Evolutionary conservation across 2,329 filamentous ascomycete genomes (phyloP).

Genomic region (Fusarium praegraminearum): DNA sequence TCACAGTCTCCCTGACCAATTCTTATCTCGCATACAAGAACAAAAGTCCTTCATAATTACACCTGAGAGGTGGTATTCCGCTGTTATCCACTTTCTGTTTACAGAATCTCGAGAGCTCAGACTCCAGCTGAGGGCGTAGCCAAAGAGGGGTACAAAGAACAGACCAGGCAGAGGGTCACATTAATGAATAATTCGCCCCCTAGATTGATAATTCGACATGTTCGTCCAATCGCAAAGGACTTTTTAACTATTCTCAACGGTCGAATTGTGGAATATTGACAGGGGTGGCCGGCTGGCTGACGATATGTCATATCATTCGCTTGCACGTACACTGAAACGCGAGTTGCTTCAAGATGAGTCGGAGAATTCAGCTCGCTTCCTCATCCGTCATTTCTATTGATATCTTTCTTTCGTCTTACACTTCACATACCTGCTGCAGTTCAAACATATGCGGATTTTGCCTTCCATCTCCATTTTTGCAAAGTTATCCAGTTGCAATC

Average conservation of each 20-base stretch:
- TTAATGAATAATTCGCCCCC: background rate
- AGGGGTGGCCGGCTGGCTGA: background rate
- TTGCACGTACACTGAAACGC: background rate
- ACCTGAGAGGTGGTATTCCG: background rate
- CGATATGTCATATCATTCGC: background rate
- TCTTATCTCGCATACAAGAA: background rate
- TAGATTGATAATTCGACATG: background rate
- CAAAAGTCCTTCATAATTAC: background rate
- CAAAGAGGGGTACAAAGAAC: background rate
- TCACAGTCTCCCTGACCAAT: background rate
- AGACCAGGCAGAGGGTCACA: background rate
- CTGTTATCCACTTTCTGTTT: background rate
- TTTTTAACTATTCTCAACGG: background rate
- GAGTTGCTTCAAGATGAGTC: background rate
- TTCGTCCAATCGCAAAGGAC: background rate
- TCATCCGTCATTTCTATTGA: too few species aligned
- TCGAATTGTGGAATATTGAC: background rate
- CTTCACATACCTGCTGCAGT: background rate
- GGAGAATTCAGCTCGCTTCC: background rate
- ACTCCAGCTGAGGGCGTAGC: background rate
- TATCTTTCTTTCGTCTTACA: too few species aligned
- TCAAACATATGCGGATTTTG: constrained; percentile 71
- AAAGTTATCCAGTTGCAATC: background rate
- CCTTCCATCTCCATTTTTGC: constrained; percentile 62
- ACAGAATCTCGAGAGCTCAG: background rate